Conservation (phyloP, 83 land plant species). For the Isoetes engelmannii region DNA sequence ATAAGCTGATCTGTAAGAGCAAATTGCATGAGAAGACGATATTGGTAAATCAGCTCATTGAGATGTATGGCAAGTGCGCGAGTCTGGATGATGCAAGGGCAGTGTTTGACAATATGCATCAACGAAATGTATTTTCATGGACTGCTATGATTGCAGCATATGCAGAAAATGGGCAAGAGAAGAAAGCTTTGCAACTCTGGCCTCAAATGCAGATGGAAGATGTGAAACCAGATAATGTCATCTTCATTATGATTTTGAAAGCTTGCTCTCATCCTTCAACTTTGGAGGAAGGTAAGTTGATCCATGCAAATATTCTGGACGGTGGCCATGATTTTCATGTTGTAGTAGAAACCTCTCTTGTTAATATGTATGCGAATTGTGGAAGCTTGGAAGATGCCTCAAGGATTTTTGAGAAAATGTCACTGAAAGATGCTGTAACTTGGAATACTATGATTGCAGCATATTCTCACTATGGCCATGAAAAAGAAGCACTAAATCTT, state of each 20-base stretch:
- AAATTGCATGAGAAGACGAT: background rate
- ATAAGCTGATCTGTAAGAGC: background rate
- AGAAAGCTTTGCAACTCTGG: constrained; percentile 1
- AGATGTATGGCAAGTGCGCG: background rate
- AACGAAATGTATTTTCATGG: constrained; percentile 9
- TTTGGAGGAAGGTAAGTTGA: background rate
- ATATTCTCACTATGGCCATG: background rate
- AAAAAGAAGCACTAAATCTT: background rate
- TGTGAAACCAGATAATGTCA: background rate
- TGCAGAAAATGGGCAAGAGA: background rate
- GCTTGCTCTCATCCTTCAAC: background rate
- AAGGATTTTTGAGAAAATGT: constrained; percentile 1
- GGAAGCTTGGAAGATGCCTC: constrained; percentile 10
- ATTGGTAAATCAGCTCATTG: background rate
- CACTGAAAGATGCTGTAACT: constrained; percentile 3
- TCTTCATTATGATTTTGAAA: background rate
- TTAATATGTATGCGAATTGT: constrained; percentile 11
- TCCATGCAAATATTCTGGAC: constrained; percentile 6
- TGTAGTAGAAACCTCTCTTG: background rate
- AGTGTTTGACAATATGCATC: background rate
- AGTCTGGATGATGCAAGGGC: constrained; percentile 3
- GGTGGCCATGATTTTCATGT: no score
- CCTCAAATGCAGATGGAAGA: background rate
- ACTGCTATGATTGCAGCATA: constrained; percentile 6
- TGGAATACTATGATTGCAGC: constrained; percentile 11